Evolutionary conservation across 306 rosid species (phyloP).

Genomic region (Gillenia trifoliata): DNA sequence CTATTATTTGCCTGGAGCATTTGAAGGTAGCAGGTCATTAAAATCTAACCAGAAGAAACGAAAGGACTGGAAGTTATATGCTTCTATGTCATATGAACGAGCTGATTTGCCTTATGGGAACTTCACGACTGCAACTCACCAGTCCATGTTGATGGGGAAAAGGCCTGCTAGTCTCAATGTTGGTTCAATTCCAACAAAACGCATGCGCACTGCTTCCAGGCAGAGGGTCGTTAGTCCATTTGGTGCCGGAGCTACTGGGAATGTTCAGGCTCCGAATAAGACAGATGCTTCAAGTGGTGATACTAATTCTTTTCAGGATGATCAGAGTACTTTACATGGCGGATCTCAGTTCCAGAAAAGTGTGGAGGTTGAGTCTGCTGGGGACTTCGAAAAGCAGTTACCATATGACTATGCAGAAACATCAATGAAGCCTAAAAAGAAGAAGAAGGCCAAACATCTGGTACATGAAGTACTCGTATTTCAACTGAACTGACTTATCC

Average conservation of each 20-base stretch:
- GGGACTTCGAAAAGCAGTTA: slow-evolving; percentile 72
- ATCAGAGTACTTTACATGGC: slow-evolving; percentile 74
- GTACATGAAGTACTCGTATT: slow-evolving; percentile 43
- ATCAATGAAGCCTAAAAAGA: slow-evolving; percentile 83
- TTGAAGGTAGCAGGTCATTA: slow-evolving; percentile 54
- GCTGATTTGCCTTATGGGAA: slow-evolving; percentile 63
- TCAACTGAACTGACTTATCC: slow-evolving; percentile 8
- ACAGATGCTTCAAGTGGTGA: slow-evolving; percentile 99
- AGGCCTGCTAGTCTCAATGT: slow-evolving; percentile 74
- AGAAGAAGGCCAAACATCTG: slow-evolving; percentile 79
- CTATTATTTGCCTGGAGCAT: slow-evolving; percentile 55
- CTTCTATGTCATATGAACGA: slow-evolving; percentile 53
- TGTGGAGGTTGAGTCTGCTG: slow-evolving; percentile 87
- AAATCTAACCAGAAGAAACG: slow-evolving; percentile 58
- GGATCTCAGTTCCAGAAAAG: slow-evolving; percentile 81
- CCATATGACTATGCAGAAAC: slow-evolving; percentile 87
- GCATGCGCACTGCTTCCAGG: slow-evolving; percentile 84
- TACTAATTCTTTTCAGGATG: slow-evolving; percentile 95
- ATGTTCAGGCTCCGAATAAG: slow-evolving; percentile 59
- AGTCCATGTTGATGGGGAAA: slow-evolving; percentile 49
- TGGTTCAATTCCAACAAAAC: slow-evolving; percentile 78
- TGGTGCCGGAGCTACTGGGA: slow-evolving; percentile 48
- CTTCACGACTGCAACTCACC: slow-evolving; percentile 55
- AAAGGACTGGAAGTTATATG: slow-evolving; percentile 42
- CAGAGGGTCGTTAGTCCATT: slow-evolving; percentile 87